Evolutionary conservation across 225 moss, liverwort and hornwort species (phyloP).

Genomic region (Ulota crispa): DNA sequence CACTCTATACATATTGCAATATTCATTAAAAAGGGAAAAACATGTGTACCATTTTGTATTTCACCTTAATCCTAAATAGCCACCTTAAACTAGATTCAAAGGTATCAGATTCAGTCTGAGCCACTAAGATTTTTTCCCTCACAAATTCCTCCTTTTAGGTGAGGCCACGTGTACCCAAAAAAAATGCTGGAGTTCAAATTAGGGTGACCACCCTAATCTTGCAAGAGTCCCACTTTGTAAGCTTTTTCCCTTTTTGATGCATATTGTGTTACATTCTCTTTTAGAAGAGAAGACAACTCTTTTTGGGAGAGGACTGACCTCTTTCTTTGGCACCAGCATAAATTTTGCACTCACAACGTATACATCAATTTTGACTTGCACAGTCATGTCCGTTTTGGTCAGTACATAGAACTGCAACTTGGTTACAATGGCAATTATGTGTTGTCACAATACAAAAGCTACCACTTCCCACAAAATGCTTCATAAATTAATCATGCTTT

Average conservation of each 20-base stretch:
- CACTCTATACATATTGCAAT: constrained; percentile 33
- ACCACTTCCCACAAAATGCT: not conserved
- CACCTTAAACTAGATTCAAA: too few relatives aligned
- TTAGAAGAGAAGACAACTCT: constrained; percentile 47
- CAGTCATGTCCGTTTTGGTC: not conserved
- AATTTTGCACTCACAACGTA: constrained; percentile 88
- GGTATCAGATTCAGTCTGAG: too few relatives aligned
- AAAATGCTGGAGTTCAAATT: too few relatives aligned
- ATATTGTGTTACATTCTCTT: constrained; percentile 43
- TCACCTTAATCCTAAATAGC: too few relatives aligned
- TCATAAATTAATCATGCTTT: not conserved
- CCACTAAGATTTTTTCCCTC: too few relatives aligned
- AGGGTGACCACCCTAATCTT: too few relatives aligned
- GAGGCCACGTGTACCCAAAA: too few relatives aligned
- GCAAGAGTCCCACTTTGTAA: too few relatives aligned
- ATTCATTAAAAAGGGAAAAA: too few relatives aligned
- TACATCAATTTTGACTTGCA: constrained; percentile 92
- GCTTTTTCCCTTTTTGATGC: too few relatives aligned
- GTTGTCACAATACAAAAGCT: not conserved
- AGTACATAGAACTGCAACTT: not conserved
- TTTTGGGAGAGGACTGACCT: constrained; percentile 54
- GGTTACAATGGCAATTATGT: not conserved
- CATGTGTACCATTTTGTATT: too few relatives aligned
- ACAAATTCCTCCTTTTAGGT: too few relatives aligned
- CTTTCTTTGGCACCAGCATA: constrained; percentile 78